Evolutionary conservation across 129 eudicot species (phyloP).

Genomic region (Mikania micrantha): DNA sequence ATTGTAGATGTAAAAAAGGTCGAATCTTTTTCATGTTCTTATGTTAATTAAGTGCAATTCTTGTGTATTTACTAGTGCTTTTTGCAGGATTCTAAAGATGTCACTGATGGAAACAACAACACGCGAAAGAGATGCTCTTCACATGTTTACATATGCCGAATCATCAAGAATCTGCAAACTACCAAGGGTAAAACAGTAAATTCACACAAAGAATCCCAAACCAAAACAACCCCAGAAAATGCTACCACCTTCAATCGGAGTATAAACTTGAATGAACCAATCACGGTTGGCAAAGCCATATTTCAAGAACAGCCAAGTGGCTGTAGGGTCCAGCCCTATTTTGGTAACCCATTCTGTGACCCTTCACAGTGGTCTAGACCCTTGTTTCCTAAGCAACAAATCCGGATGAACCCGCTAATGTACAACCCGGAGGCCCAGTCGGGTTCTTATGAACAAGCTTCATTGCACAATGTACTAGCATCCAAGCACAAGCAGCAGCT

Average conservation of each 20-base stretch:
- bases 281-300: background rate
- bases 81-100: conserved; percentile 36
- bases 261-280: conserved; percentile 19
- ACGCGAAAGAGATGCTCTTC: conserved; percentile 54
- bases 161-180: conserved; percentile 43
- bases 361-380: conserved; percentile 33
- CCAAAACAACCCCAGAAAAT: background rate
- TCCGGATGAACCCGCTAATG: conserved; percentile 21
- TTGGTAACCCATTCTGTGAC: conserved; percentile 34
- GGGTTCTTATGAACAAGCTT: conserved; percentile 12
- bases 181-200: conserved; percentile 29
- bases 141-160: conserved; percentile 55
- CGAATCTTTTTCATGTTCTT: background rate
- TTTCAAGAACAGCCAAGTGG: conserved; percentile 2
- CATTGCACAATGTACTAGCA: conserved; percentile 8
- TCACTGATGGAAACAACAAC: conserved; percentile 23
- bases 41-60: background rate
- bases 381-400: conserved; percentile 22
- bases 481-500: conserved; percentile 15
- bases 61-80: background rate
- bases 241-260: background rate
- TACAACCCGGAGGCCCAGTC: background rate
- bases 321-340: conserved; percentile 20
- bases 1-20: conserved; percentile 17
- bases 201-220: conserved; percentile 14